A percentile compares a stretch with the other conserved stretches of the same genome.
Conservation (phyloP, 148 eudicot genomes). For the Heliamphora exappendiculata region DNA sequence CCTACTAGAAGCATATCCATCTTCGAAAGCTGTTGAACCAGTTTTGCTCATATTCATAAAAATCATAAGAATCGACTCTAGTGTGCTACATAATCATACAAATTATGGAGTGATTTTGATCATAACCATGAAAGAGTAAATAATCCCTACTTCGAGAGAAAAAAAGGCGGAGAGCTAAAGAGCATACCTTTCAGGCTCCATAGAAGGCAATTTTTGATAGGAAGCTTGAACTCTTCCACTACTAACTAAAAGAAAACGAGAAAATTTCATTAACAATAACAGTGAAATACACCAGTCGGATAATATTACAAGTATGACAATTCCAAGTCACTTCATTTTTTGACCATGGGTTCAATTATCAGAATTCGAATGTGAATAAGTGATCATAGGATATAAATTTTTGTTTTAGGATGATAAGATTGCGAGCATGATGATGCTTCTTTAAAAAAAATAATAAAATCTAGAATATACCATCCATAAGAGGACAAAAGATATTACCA, state of each 20-base stretch:
- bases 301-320: not conserved
- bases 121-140: not conserved
- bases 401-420: too few species aligned
- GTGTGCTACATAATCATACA: not conserved
- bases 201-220: constrained; percentile 1
- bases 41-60: too few species aligned
- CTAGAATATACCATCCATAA: not conserved
- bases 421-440: too few species aligned
- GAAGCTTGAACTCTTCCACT: not conserved
- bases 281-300: not conserved
- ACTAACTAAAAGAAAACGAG: not conserved
- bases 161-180: not conserved
- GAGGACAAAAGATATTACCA: not conserved
- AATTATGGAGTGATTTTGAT: not conserved
- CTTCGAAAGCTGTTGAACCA: not conserved
- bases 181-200: constrained; percentile 26
- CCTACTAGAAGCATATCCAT: not conserved
- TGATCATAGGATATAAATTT: too few species aligned
- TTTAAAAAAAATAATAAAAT: not conserved
- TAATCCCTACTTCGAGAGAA: not conserved
- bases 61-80: not conserved
- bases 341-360: not conserved
- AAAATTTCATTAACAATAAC: not conserved
- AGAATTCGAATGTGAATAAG: not conserved
- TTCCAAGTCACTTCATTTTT: not conserved